phyloP scores from a whole-genome alignment of 148 eudicot genomes.

The Spergularia marina region DNA sequence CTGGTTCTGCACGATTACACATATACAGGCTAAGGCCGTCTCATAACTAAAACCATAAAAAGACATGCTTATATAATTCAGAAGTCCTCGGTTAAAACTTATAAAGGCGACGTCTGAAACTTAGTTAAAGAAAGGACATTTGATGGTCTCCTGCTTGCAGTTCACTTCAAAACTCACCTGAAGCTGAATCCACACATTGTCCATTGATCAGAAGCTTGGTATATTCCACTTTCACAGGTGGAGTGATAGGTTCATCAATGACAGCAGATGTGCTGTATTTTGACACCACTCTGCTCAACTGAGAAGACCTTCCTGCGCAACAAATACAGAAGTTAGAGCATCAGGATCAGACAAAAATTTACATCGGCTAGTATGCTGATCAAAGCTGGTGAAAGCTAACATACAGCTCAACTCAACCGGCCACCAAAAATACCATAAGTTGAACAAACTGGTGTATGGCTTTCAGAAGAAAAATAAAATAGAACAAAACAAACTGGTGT shows the following conservation, averaged over 20 bases:
- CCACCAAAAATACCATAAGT: too few species aligned
- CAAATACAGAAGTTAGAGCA: constrained; percentile 2
- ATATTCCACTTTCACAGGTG: constrained; percentile 52
- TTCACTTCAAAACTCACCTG: constrained; percentile 34
- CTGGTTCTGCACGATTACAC: background rate
- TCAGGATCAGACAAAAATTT: background rate
- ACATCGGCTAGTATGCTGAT: background rate
- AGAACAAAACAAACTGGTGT: too few species aligned
- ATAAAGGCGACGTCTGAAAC: too few species aligned
- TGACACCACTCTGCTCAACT: constrained; percentile 30
- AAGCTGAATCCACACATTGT: constrained; percentile 61
- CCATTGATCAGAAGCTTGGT: constrained; percentile 71
- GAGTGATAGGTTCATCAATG: constrained; percentile 49
- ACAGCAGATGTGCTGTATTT: constrained; percentile 55
- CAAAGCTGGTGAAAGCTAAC: too few species aligned
- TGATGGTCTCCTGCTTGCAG: background rate
- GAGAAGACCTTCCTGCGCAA: constrained; percentile 36
- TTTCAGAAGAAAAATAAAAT: too few species aligned
- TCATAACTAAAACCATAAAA: background rate
- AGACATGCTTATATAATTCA: background rate
- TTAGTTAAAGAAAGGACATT: too few species aligned
- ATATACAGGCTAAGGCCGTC: background rate
- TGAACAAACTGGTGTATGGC: too few species aligned
- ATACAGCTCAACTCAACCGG: too few species aligned
- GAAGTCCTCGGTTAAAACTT: too few species aligned